Base-by-base conservation (phyloP, 2,329 filamentous ascomycete species). In the Hyphodiscus sp. region DNA sequence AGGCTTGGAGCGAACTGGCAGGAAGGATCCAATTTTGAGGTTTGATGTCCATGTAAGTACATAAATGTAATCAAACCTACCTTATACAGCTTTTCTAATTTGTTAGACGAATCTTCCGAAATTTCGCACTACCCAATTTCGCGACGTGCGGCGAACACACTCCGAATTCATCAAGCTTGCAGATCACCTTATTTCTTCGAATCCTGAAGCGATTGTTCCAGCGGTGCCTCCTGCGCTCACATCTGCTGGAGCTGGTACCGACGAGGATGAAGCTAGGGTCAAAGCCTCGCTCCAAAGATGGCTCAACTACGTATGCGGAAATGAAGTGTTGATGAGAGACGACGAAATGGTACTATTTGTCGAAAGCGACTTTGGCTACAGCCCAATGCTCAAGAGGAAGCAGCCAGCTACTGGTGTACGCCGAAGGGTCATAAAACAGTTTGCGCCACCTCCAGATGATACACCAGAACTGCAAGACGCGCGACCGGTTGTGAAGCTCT, bases 301-400 rank as follows among this genome's bases (percentile, higher is more conserved):
- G 94, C 79, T 99, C 64, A 96, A 95, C 70, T 88, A 89, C 55
- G 87, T 99, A 19, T 95, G 94, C 73, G 82, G 82, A 65, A 97
- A 94, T 63, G 91, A 97, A 38, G 85, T 95, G 1, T 80, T 99
- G 8, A 95, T 96, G 77, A 83, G 87, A 58, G 94, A 99, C 68
- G 92, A 97, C 58, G 94, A 99, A 73, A 92, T 97, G 83, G 83
- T 96, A 5, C 85, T 97, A 56, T 99, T 99, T 65, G 91, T 99
- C n/a, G 94, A 99, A 73, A 96, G 90, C 68, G 94, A 99, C 70
- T 97, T 96, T 70, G 94, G 94, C 42, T 99, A 99, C 71, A 96
- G 91, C 66, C 94, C 94, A 1, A 87, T 97, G 66, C 86, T 96
- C 46, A 86, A 92, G 70, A 90, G 91, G 79, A 96, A 95, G 76